These are phyloP conservation scores for Chrysoporthe deuterocubensis DNA, from an alignment of 2,329 filamentous ascomycete genomes.

Conservation along the genomic window DNA sequence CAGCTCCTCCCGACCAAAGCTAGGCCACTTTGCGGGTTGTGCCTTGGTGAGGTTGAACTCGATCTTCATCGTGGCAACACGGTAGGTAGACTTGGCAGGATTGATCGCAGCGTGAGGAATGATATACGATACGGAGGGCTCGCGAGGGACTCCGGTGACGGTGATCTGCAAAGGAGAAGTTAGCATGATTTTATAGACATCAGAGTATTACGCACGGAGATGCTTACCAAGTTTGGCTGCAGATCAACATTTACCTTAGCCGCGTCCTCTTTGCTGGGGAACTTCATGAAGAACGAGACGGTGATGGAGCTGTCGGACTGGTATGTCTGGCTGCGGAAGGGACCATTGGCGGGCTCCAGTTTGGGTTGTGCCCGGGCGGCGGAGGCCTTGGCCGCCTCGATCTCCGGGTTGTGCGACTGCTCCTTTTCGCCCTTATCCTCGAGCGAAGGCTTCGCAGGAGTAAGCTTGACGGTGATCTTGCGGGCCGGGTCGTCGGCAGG, in stretches of 20 bases:
- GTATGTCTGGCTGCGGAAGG: slow-evolving; percentile 46
- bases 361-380: neutral
- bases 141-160: slow-evolving; percentile 17
- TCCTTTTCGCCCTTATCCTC: slow-evolving; percentile 36
- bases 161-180: slow-evolving; percentile 11
- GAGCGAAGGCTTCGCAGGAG: slow-evolving; percentile 37
- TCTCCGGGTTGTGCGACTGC: neutral
- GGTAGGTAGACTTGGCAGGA: slow-evolving; percentile 30
- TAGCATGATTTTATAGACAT: neutral
- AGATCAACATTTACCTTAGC: slow-evolving; percentile 30
- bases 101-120: slow-evolving; percentile 34
- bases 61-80: slow-evolving; percentile 39
- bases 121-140: slow-evolving; percentile 23
- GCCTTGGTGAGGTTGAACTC: slow-evolving; percentile 40
- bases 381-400: slow-evolving; percentile 18
- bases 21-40: slow-evolving; percentile 37
- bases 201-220: neutral
- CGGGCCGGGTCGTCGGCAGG: slow-evolving; percentile 49
- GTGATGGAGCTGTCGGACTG: slow-evolving; percentile 44
- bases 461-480: slow-evolving; percentile 46
- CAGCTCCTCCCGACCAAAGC: slow-evolving; percentile 37
- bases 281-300: slow-evolving; percentile 46
- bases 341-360: slow-evolving; percentile 15
- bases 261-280: slow-evolving; percentile 37
- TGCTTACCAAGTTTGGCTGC: slow-evolving; percentile 20